phyloP scores from a whole-genome alignment of 495 filamentous ascomycete genomes.

The Trichocladium uniseriatum region DNA sequence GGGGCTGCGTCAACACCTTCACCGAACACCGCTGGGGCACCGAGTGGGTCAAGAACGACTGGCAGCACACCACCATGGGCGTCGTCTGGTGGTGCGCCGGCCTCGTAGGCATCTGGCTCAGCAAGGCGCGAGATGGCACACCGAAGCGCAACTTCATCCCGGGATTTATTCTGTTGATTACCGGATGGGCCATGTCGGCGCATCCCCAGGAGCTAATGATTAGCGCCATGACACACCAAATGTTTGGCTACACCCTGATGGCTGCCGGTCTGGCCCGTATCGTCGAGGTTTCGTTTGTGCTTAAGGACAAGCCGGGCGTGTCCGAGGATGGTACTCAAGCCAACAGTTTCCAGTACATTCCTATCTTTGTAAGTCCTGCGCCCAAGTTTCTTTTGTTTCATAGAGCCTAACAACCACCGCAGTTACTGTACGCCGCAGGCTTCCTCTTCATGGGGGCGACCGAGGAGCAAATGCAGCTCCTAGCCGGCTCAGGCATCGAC shows the following conservation, averaged over 20 bases:
- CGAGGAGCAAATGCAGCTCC: slow-evolving; percentile 83
- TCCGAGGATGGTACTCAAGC: slow-evolving; percentile 47
- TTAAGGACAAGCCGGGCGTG: slow-evolving; percentile 57
- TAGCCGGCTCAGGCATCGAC: slow-evolving; percentile 62
- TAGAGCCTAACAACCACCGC: not conserved
- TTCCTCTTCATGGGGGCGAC: slow-evolving; percentile 97
- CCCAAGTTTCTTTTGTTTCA: not conserved
- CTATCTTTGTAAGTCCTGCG: slow-evolving; percentile 68
- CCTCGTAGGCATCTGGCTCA: slow-evolving; percentile 85
- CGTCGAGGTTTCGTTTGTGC: slow-evolving; percentile 83
- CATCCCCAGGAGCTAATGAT: slow-evolving; percentile 76
- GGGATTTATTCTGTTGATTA: slow-evolving; percentile 79
- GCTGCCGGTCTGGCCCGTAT: slow-evolving; percentile 72
- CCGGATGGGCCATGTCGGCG: slow-evolving; percentile 88
- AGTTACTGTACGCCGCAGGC: slow-evolving; percentile 88
- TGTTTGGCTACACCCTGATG: slow-evolving; percentile 96
- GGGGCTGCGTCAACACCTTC: slow-evolving; percentile 97
- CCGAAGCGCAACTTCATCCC: slow-evolving; percentile 91
- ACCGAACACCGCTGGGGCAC: slow-evolving; percentile 93
- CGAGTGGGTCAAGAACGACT: slow-evolving; percentile 86
- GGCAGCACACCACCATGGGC: slow-evolving; percentile 96
- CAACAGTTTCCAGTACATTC: slow-evolving; percentile 87
- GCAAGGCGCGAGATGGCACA: slow-evolving; percentile 65
- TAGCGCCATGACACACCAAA: slow-evolving; percentile 79
- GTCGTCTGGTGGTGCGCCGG: slow-evolving; percentile 96